Evolutionary conservation across 306 rosid species (phyloP).

Genomic region (Begonia masoniana): DNA sequence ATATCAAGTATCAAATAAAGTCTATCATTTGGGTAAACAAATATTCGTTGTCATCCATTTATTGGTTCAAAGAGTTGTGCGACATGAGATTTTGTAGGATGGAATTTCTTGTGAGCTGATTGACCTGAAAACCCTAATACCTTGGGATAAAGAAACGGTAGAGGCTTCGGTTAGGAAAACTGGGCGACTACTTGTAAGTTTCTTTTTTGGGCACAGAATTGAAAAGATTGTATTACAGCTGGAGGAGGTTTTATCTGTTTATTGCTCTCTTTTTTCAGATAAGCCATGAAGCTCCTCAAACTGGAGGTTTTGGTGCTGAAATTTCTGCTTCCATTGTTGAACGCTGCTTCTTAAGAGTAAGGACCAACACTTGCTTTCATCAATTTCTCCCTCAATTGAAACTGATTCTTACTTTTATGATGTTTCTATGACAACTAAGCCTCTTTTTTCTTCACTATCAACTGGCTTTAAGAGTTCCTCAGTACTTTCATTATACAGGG

Average conservation of each 20-base stretch:
- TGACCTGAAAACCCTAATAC: constrained; percentile 81
- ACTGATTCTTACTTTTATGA: no score
- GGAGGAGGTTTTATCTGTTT: no score
- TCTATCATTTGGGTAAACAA: no score
- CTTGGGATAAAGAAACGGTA: constrained; percentile 95
- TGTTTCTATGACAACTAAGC: no score
- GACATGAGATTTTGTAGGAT: constrained; percentile 42
- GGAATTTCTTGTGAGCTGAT: constrained; percentile 93
- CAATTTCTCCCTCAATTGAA: no score
- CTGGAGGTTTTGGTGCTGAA: constrained; percentile 98
- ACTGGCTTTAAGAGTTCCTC: no score
- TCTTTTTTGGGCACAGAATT: constrained; percentile 5
- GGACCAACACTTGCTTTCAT: not conserved
- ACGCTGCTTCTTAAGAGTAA: constrained; percentile 91
- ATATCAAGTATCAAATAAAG: no score
- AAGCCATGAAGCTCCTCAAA: constrained; percentile 97
- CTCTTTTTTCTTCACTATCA: no score
- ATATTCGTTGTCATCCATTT: not conserved
- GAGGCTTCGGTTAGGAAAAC: constrained; percentile 89
- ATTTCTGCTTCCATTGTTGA: constrained; percentile 80
- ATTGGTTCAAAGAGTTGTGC: not conserved
- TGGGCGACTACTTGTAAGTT: constrained; percentile 88
- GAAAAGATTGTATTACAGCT: no score
- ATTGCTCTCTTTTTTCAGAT: constrained; percentile 28
- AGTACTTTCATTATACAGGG: no score